Conservation (phyloP, 148 eudicot species). For the Tetragonia tetragonoides region DNA sequence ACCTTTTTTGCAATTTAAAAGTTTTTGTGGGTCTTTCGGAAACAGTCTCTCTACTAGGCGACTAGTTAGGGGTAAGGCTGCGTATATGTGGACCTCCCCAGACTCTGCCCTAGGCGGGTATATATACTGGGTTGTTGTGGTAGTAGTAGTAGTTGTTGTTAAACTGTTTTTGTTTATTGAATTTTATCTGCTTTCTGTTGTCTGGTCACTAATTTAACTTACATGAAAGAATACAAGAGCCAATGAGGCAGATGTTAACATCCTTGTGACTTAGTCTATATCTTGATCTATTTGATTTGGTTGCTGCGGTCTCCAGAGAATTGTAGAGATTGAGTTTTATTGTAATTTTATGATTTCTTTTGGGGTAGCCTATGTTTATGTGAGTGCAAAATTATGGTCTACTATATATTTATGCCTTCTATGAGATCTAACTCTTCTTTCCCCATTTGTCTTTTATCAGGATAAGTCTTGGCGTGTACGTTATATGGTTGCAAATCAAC, state of each 20-base stretch:
- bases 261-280: neutral
- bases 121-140: too few relatives aligned
- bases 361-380: neutral
- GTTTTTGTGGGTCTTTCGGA: too few relatives aligned
- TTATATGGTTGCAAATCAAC: conserved; percentile 97
- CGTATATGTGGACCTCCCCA: too few relatives aligned
- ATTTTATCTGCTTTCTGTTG: too few relatives aligned
- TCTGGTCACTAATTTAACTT: neutral
- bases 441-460: conserved; percentile 39
- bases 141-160: too few relatives aligned
- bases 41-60: too few relatives aligned
- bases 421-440: neutral
- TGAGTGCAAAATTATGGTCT: neutral
- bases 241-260: neutral
- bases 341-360: neutral
- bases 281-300: neutral
- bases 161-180: too few relatives aligned
- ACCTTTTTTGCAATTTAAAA: too few relatives aligned
- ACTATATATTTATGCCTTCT: neutral
- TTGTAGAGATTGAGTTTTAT: neutral
- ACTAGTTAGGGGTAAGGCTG: too few relatives aligned
- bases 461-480: conserved; percentile 99
- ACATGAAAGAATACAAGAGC: neutral
- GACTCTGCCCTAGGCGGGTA: too few relatives aligned
- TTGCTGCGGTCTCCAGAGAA: neutral